Base-by-base conservation (phyloP, 352 stramenopile species). In the Phytophthora podocarpi region DNA sequence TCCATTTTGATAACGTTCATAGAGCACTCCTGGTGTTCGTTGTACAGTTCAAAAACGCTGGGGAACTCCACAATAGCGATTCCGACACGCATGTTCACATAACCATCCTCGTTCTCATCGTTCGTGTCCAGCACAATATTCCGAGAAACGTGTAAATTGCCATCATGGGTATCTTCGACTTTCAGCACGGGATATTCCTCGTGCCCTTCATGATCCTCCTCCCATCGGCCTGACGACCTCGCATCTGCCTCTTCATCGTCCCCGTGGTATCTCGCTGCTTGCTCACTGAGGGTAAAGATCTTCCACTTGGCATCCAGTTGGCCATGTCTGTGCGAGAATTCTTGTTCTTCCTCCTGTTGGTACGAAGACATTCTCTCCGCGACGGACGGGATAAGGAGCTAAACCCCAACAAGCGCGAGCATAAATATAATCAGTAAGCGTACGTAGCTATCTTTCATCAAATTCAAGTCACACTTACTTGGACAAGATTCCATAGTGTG, bases 1-100 rank as follows among this genome's bases (percentile, higher is more conserved):
- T 93, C 85, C 54, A 91, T 74, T 53, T 90, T 90, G 8, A 93
- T 60, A 15, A 93, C 45, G 10, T 77, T 86, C 15, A 93, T 49
- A 1, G 64, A 70, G 50, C 82, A 91, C 47, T 87, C 75, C 46
- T 91, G 78, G 41, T 90, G 72, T 46, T 89, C 82, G 26, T 78
- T 90, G 56, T 82, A 90, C 4, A 78, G 39, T 60, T 89, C 73
- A 57, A 91, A 80, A 36, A 89, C 42, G 34, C 72, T 90, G 10
- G 85, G 82, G 40, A 93, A 91, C 20, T 91, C 85, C 42, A 93
- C 75, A 8, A 93, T 59, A 8, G 74, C 76, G 2, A 90, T 42
- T 5, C 74, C 70, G 3, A 93, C 70, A 5, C 77, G 76, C 85
- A 93, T 93, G 13, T 68, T 72, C 18, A 77, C 37, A 52, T 82